Conservation (phyloP, 2,329 filamentous ascomycete species). For the Didymella exigua region DNA sequence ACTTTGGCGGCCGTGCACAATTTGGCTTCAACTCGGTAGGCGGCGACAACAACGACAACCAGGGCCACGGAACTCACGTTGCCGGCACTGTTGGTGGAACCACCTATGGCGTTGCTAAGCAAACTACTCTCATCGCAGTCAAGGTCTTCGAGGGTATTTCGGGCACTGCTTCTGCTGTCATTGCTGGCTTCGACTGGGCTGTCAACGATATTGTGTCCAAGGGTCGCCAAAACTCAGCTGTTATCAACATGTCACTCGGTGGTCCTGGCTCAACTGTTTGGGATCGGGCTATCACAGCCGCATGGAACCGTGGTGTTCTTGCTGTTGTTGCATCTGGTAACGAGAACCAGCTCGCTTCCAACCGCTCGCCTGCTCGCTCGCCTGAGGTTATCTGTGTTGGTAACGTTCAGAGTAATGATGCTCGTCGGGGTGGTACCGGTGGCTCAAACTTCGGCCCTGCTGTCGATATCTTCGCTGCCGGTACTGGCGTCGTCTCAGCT, state of each 20-base stretch:
- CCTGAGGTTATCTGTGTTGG: slow-evolving; percentile 47
- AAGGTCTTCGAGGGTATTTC: slow-evolving; percentile 40
- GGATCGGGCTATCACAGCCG: slow-evolving; percentile 43
- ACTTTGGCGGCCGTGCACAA: slow-evolving; percentile 39
- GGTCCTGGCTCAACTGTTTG: slow-evolving; percentile 32
- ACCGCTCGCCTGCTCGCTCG: slow-evolving; percentile 40
- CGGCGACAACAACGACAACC: slow-evolving; percentile 29
- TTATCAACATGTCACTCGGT: slow-evolving; percentile 49
- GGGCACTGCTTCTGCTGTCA: slow-evolving; percentile 30
- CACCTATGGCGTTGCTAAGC: slow-evolving; percentile 44
- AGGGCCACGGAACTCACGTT: slow-evolving; percentile 45
- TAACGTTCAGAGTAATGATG: slow-evolving; percentile 37
- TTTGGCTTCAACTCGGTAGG: slow-evolving; percentile 39
- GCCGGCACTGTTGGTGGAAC: slow-evolving; percentile 38
- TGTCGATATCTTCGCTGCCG: slow-evolving; percentile 49
- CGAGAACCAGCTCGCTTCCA: slow-evolving; percentile 31
- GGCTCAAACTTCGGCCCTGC: slow-evolving; percentile 48
- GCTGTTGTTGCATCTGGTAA: slow-evolving; percentile 47
- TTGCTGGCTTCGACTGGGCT: slow-evolving; percentile 43
- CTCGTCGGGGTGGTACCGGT: slow-evolving; percentile 20
- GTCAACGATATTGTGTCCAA: slow-evolving; percentile 43
- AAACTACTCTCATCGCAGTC: slow-evolving; percentile 44
- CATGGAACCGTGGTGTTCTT: slow-evolving; percentile 42
- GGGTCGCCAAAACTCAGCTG: slow-evolving; percentile 34
- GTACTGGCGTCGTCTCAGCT: slow-evolving; percentile 52